These are phyloP conservation scores for Pseudocercospora ulei DNA, from an alignment of 2,329 filamentous ascomycete species.

Conservation along the genomic window DNA sequence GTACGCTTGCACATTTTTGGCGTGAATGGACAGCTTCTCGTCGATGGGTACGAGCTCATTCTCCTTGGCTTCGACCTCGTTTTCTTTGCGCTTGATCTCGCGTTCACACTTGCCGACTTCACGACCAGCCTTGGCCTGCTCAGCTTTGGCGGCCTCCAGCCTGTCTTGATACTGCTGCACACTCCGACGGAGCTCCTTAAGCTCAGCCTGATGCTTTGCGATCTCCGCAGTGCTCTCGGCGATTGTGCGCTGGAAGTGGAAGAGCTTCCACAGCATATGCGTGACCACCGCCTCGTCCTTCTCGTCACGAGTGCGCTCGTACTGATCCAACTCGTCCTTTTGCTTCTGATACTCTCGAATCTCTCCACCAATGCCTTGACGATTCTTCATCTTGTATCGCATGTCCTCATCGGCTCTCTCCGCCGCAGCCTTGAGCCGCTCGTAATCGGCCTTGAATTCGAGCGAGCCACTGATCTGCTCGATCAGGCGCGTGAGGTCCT, in stretches of 20 bases:
- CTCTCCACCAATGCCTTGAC: conserved; percentile 90
- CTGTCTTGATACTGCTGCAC: conserved; percentile 73
- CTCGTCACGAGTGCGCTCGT: conserved; percentile 80
- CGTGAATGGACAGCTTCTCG: conserved; percentile 78
- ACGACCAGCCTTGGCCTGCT: conserved; percentile 67
- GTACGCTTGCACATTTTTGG: conserved; percentile 58
- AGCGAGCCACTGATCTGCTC: conserved; percentile 96
- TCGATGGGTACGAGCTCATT: conserved; percentile 80
- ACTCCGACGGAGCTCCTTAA: conserved; percentile 83
- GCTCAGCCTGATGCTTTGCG: conserved; percentile 82
- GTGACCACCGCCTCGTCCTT: conserved; percentile 84
- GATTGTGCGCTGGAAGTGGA: conserved; percentile 87
- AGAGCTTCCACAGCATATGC: conserved; percentile 93
- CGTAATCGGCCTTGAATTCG: conserved; percentile 90
- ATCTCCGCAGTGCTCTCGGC: conserved; percentile 86
- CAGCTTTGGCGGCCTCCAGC: conserved; percentile 70
- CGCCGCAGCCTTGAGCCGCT: conserved; percentile 72
- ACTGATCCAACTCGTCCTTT: conserved; percentile 89
- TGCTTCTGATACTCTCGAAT: conserved; percentile 97
- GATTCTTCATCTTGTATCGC: conserved; percentile 74
- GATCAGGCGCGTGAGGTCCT: conserved; percentile 83
- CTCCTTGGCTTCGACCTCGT: conserved; percentile 74
- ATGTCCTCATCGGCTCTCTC: conserved; percentile 84
- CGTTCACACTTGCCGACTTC: conserved; percentile 75
- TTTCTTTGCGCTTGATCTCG: conserved; percentile 74